Percentiles rank a stretch among this genome's conserved stretches.
These are phyloP conservation scores for Xylaria hypoxylon DNA, from an alignment of 2,329 filamentous ascomycete species.

Conservation along the genomic window DNA sequence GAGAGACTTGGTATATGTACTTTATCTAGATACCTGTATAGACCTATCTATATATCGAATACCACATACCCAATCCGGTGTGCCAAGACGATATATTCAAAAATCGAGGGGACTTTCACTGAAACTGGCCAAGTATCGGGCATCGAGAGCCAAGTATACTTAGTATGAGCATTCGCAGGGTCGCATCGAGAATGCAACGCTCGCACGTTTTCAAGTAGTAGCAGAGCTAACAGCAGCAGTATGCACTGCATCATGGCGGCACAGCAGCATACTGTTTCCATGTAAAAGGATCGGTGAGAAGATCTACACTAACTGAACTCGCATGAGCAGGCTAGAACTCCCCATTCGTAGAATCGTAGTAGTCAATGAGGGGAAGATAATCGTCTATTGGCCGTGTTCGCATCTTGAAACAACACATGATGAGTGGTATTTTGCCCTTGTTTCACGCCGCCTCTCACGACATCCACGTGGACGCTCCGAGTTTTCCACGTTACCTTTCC, in stretches of 20 bases:
- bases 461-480: constrained; percentile 17
- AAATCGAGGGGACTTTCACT: background rate
- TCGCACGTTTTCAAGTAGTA: constrained; percentile 35
- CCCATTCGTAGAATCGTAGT: constrained; percentile 11
- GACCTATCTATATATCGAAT: too few relatives aligned
- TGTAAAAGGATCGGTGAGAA: constrained; percentile 15
- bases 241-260: constrained; percentile 31
- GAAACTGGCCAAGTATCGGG: background rate
- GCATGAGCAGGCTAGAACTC: constrained; percentile 17
- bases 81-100: constrained; percentile 2
- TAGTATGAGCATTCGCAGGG: constrained; percentile 24
- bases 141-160: constrained; percentile 14
- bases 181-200: constrained; percentile 36
- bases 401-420: constrained; percentile 33
- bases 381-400: constrained; percentile 24
- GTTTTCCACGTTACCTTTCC: too few relatives aligned
- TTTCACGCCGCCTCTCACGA: constrained; percentile 23
- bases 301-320: constrained; percentile 23
- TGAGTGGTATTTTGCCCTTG: constrained; percentile 26
- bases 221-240: constrained; percentile 20
- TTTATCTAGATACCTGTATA: too few relatives aligned
- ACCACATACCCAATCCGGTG: too few relatives aligned
- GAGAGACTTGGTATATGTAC: background rate
- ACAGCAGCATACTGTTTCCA: constrained; percentile 29
- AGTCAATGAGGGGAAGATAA: constrained; percentile 22